Evolutionary conservation across 345 rosid genomes (phyloP), one percentile per base, ranked within the genome.

Genomic region (Rubroshorea leprosula): DNA sequence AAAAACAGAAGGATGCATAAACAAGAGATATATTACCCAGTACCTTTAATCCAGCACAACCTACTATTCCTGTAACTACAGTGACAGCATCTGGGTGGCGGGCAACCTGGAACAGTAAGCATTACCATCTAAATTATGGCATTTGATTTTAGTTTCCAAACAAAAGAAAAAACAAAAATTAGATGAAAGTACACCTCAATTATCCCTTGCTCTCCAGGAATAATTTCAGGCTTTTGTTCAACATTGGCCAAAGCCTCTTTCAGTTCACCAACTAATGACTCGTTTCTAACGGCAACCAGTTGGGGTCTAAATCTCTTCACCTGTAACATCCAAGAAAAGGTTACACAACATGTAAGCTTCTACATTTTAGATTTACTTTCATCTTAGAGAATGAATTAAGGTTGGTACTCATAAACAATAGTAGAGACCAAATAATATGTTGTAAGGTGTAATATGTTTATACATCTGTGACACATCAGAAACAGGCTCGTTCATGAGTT

Each of bases 1-100:
- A 13, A 35, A 35, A 35, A 8, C 41, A 35, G 9, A 35, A 35
- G 41, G n/a, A n/a, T n/a, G 11, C 5, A 35, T 35, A 13, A 35
- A 8, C 1, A 8, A 35, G 41, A 3, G 20, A n/a, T 8, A 16
- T 0, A 21, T 7, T 8, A 3, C 31, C 8, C 31, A 3, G 38
- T 76, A 82, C 97, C 88, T 83, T 85, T 22, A 93, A 80, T 67
- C 99, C 99, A 1, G 99, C 99, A 72, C 99, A 93, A 53, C 99
- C 99, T 19, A 89, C 99, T 53, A 93, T 93, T 59, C 97, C 99
- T 1, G 97, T 89, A 64, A 93, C 94, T 43, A 89, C 96, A 21
- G 80, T 86, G 56, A 77, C 94, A 63, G 95, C 97, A 71, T 93
- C 92, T 9, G 86, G 89, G 66, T 93, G 92, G 57, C 94, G 94